Evolutionary conservation across 169 alveolate species (phyloP), one percentile per base, ranked within the genome.

Genomic region (Plasmodium coatneyi): DNA sequence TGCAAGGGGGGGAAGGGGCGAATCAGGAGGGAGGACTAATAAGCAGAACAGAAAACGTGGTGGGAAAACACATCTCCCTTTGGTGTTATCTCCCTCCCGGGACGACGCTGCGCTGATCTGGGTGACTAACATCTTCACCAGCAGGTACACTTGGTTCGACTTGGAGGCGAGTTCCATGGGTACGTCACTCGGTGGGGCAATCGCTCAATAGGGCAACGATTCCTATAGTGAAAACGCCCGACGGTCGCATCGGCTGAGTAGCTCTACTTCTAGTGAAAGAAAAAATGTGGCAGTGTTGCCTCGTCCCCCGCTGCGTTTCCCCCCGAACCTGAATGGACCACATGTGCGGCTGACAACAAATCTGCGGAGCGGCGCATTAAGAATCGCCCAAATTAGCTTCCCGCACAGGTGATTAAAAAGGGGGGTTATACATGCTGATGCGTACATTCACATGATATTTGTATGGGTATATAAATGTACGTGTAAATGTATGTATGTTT

Each of bases 141-240:
- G 70, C 10, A 70, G 43, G 66, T 74, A 86, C 3, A 76, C 84
- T 16, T 86, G 39, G 43, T 76, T 54, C 16, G 93, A 25, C 46
- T 86, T 86, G 79, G 46, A 70, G 66, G 80, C 86, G 28, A n/a
- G 43, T 25, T 86, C 84, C 93, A 74, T 86, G 71, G 39, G 10
- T 25, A 4, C 3, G 39, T 49, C 70, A 49, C 25, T 16, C 22
- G 25, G 60, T 0, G 60, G 19, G 7, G 22, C 56, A 43, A 7
- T 7, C 0, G 16, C 43, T 41, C 52, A 9, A 7, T 16, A 41
- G 56, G 19, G 56, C 56, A 46, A 10, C 0, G 56, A 46, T 5
- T 46, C 56, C 19, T 46, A 46, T 3, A 0, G 56, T 2, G 56
- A 46, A 12, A 14, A 12, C 19, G 19, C 6, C 19, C 16, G 56